phyloP scores from a whole-genome alignment of 768 basidiomycete species.

The Chalciporus piperatus region DNA sequence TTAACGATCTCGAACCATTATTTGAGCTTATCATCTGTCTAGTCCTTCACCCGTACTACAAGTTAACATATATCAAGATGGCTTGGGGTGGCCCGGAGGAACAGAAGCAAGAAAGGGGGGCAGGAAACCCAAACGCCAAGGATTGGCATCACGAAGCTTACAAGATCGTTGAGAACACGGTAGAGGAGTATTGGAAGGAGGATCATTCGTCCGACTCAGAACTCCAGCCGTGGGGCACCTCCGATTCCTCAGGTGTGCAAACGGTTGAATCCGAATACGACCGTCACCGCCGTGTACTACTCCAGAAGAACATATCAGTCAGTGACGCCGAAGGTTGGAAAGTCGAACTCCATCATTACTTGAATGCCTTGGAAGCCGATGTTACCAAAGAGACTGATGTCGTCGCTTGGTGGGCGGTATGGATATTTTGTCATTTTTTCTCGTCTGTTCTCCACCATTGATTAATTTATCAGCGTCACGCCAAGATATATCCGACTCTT shows the following conservation, averaged over 20 bases:
- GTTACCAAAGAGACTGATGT: conserved; percentile 2
- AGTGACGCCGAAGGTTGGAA: no score
- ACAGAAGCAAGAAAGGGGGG: conserved; percentile 11
- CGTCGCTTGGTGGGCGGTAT: not conserved
- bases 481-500: not conserved
- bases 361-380: not conserved
- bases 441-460: not conserved
- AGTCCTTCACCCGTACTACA: conserved; percentile 34
- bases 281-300: not conserved
- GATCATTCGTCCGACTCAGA: not conserved
- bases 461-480: not conserved
- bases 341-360: conserved; percentile 2
- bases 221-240: not conserved
- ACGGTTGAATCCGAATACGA: conserved; percentile 1
- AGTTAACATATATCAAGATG: conserved; percentile 26
- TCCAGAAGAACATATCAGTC: no score
- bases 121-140: conserved; percentile 9
- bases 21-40: not conserved
- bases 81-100: conserved; percentile 30
- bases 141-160: conserved; percentile 16
- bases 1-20: not conserved
- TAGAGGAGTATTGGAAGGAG: conserved; percentile 1
- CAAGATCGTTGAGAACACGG: conserved; percentile 5
- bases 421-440: not conserved
- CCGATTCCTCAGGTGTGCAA: not conserved